These are phyloP conservation scores for Apocynum venetum DNA, from an alignment of 257 asterid species.

Conservation along the genomic window DNA sequence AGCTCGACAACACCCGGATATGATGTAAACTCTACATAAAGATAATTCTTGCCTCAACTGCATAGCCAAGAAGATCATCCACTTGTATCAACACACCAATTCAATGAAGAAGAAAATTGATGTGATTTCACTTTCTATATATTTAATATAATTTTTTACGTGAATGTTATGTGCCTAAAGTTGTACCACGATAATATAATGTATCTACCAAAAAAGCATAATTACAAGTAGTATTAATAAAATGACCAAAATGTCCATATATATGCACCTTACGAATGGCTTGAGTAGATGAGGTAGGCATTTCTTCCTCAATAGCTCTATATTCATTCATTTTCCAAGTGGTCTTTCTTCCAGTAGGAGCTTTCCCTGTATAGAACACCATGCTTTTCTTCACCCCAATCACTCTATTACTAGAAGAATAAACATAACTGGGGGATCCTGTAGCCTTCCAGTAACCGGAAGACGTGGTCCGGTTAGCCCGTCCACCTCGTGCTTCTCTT, in stretches of 20 bases:
- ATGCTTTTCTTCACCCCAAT: constrained; percentile 73
- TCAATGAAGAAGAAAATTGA: no score
- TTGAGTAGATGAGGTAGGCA: constrained; percentile 17
- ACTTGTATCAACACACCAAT: no score
- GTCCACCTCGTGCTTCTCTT: constrained; percentile 67
- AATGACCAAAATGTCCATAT: not conserved
- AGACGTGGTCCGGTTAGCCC: constrained; percentile 60
- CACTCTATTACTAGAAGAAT: constrained; percentile 47
- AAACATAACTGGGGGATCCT: constrained; percentile 71
- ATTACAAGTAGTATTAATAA: not conserved
- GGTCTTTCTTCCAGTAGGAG: constrained; percentile 65
- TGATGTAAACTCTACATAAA: constrained; percentile 64
- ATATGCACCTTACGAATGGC: constrained; percentile 40
- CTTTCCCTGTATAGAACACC: constrained; percentile 77
- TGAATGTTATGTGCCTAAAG: not conserved
- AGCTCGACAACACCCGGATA: constrained; percentile 58
- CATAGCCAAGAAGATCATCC: not conserved
- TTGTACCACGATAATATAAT: no score
- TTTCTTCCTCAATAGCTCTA: constrained; percentile 51
- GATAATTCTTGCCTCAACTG: constrained; percentile 77
- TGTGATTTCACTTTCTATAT: not conserved
- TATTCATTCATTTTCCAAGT: constrained; percentile 83
- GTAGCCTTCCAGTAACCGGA: constrained; percentile 92
- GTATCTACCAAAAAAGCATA: no score
- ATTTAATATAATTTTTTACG: not conserved